Conservation (phyloP, 208 protist species). For the Wallacemonas rigidus region DNA sequence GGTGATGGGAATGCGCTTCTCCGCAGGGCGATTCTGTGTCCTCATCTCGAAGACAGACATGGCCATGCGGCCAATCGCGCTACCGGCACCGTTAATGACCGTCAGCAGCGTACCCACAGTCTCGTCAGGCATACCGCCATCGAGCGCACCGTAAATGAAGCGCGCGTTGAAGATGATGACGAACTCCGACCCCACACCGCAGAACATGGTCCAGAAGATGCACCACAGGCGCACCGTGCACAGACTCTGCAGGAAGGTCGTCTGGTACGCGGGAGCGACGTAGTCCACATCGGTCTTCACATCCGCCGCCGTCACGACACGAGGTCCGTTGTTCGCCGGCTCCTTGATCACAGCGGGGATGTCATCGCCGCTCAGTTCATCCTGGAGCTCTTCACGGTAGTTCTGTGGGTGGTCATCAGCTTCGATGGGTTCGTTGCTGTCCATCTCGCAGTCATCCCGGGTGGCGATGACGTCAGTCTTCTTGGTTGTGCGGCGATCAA, state of each 20-base stretch:
- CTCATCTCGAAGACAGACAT: slow-evolving; percentile 63
- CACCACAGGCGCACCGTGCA: slow-evolving; percentile 52
- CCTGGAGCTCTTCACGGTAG: not conserved
- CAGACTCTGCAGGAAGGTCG: slow-evolving; percentile 48
- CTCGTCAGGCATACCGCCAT: slow-evolving; percentile 20
- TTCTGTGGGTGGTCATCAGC: not conserved
- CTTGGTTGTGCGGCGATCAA: slow-evolving; percentile 16
- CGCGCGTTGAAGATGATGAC: slow-evolving; percentile 70
- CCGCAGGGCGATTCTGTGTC: slow-evolving; percentile 42
- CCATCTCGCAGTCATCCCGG: not conserved
- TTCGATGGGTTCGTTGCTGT: slow-evolving; percentile 13
- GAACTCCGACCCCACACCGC: slow-evolving; percentile 43
- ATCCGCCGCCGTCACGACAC: not conserved
- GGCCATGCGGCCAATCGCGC: slow-evolving; percentile 52
- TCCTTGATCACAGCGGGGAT: slow-evolving; percentile 3
- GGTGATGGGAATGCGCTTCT: slow-evolving; percentile 73
- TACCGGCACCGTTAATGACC: slow-evolving; percentile 62
- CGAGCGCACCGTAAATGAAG: slow-evolving; percentile 51
- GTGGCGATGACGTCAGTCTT: not conserved
- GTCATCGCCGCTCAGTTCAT: slow-evolving; percentile 10
- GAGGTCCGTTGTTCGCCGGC: not conserved
- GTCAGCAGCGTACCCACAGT: slow-evolving; percentile 59
- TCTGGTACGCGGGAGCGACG: slow-evolving; percentile 68
- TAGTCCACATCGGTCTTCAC: slow-evolving; percentile 60
- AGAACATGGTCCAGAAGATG: slow-evolving; percentile 62